Evolutionary conservation across 169 alveolate species (phyloP).

Genomic region (Plasmodium berghei): DNA sequence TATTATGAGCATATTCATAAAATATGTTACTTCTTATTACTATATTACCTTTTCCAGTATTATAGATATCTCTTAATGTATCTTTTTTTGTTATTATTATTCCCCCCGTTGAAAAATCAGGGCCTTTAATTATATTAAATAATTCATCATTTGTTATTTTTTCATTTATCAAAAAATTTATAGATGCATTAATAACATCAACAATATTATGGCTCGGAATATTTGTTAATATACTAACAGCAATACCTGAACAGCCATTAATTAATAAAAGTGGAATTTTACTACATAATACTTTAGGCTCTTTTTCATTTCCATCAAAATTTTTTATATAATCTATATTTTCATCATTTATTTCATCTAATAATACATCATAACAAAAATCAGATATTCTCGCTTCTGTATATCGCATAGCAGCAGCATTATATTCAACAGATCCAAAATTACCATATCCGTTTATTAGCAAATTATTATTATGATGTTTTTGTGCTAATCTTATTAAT

Average conservation of each 20-base stretch:
- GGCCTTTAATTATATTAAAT: constrained; percentile 81
- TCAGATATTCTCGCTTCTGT: constrained; percentile 85
- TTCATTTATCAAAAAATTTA: constrained; percentile 68
- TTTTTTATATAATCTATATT: constrained; percentile 85
- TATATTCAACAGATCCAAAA: constrained; percentile 89
- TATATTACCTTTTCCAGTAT: constrained; percentile 86
- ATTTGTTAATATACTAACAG: constrained; percentile 89
- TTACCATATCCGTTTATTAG: constrained; percentile 90
- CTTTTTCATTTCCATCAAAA: constrained; percentile 89
- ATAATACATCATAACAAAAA: constrained; percentile 82
- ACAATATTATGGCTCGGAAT: constrained; percentile 88
- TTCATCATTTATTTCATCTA: constrained; percentile 80
- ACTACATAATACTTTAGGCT: constrained; percentile 88
- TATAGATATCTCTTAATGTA: constrained; percentile 77
- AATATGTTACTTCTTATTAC: constrained; percentile 75
- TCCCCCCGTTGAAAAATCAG: constrained; percentile 92
- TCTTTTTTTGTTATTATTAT: constrained; percentile 78
- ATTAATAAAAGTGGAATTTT: constrained; percentile 85
- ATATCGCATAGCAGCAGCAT: constrained; percentile 92
- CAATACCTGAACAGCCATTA: constrained; percentile 90
- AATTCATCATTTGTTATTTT: constrained; percentile 77
- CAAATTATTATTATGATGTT: constrained; percentile 83
- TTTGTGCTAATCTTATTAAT: constrained; percentile 86
- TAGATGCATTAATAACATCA: constrained; percentile 83
- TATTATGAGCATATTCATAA: constrained; percentile 48